A percentile compares a stretch with the other conserved stretches of the same genome.
phyloP scores from a whole-genome alignment of 805 yeast genomes.

The Candida qinlingensis region DNA sequence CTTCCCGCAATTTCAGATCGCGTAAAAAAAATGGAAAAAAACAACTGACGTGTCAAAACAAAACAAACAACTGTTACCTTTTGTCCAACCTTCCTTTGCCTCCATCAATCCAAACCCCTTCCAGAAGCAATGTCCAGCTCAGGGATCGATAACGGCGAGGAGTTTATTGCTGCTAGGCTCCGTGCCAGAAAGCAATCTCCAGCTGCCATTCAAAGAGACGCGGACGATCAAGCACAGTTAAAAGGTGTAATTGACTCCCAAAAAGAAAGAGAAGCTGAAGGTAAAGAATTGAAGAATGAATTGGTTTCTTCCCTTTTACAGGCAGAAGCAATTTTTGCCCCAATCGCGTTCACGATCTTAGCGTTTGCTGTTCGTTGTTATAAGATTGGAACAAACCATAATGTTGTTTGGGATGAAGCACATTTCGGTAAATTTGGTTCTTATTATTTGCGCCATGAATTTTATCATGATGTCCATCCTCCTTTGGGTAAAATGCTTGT shows the following conservation, averaged over 20 bases:
- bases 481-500: constrained; percentile 93
- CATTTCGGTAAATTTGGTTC: constrained; percentile 97
- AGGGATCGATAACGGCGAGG: constrained; percentile 11
- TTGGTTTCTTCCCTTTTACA: constrained; percentile 15
- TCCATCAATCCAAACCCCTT: not conserved
- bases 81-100: not conserved
- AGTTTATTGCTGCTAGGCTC: constrained; percentile 15
- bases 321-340: constrained; percentile 38
- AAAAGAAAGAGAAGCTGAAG: constrained; percentile 2
- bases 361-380: constrained; percentile 75
- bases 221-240: not conserved
- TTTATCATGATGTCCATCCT: constrained; percentile 96
- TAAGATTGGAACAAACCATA: constrained; percentile 61
- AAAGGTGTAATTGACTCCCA: constrained; percentile 2
- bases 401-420: constrained; percentile 97
- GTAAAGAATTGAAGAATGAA: constrained; percentile 18
- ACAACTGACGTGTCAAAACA: not conserved
- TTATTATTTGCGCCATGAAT: constrained; percentile 80
- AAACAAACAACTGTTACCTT: not conserved
- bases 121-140: constrained; percentile 10
- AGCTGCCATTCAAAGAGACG: not conserved
- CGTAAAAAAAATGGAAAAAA: not conserved
- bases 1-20: no score
- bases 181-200: constrained; percentile 15
- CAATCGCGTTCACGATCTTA: constrained; percentile 59